Percentiles rank a stretch among this genome's conserved stretches.
Conservation (phyloP, 352 stramenopile genomes). For the Phytophthora chlamydospora region DNA sequence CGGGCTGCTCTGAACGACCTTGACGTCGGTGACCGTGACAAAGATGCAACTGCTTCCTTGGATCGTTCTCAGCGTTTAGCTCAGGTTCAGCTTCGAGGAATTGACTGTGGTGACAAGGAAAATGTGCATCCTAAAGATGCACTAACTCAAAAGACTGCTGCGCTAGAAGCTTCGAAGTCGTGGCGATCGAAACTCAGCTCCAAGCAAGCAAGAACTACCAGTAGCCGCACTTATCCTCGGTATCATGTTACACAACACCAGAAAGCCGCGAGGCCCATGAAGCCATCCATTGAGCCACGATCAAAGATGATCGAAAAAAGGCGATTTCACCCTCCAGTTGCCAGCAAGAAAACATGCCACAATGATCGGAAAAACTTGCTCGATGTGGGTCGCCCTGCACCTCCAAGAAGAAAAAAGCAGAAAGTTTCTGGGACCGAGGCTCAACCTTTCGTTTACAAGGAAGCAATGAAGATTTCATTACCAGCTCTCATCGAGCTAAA, state of each 20-base stretch:
- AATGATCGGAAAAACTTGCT: slow-evolving; percentile 9
- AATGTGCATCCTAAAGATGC: slow-evolving; percentile 32
- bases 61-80: background rate
- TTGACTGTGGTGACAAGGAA: slow-evolving; percentile 34
- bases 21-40: background rate
- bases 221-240: background rate
- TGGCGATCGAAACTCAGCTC: slow-evolving; percentile 11
- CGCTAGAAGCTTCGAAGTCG: slow-evolving; percentile 24
- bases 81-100: background rate
- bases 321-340: slow-evolving; percentile 51
- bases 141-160: slow-evolving; percentile 17
- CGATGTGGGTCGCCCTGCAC: background rate
- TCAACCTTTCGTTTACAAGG: slow-evolving; percentile 32
- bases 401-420: slow-evolving; percentile 24
- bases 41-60: background rate
- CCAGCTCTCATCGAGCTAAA: slow-evolving; percentile 15
- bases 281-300: slow-evolving; percentile 18
- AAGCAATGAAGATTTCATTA: slow-evolving; percentile 60
- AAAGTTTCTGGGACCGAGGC: slow-evolving; percentile 12
- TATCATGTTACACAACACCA: slow-evolving; percentile 5
- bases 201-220: slow-evolving; percentile 8
- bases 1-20: background rate
- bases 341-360: slow-evolving; percentile 32
- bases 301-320: slow-evolving; percentile 21
- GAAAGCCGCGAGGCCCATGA: slow-evolving; percentile 1